Evolutionary conservation across 2,329 filamentous ascomycete species (phyloP).

Genomic region (Paecilomyces sp.): DNA sequence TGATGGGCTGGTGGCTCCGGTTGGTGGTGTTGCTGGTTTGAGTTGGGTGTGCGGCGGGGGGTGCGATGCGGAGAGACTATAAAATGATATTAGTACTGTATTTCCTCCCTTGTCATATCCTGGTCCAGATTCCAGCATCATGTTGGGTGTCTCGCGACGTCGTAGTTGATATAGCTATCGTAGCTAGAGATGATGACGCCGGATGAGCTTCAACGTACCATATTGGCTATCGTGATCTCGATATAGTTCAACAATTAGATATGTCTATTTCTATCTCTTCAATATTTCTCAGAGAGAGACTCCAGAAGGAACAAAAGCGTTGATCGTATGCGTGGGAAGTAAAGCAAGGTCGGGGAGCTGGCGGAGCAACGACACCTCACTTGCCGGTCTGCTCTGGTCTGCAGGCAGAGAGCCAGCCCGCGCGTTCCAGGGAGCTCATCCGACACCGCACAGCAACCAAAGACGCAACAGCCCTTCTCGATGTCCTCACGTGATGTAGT

Average conservation of each 20-base stretch:
- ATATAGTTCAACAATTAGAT: constrained; percentile 1
- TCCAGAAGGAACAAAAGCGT: background rate
- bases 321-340: background rate
- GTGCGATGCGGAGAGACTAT: constrained; percentile 85
- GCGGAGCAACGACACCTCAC: background rate
- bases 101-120: background rate
- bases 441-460: constrained; percentile 17
- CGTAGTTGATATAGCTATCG: background rate
- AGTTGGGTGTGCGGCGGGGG: constrained; percentile 58
- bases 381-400: constrained; percentile 4
- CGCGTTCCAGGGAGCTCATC: constrained; percentile 29
- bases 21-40: constrained; percentile 59
- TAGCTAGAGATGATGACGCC: constrained; percentile 5
- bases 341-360: background rate
- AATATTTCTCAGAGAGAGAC: background rate
- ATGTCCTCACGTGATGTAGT: constrained; percentile 18
- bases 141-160: background rate
- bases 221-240: constrained; percentile 11
- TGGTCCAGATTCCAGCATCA: background rate
- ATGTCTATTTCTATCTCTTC: background rate
- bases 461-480: constrained; percentile 10
- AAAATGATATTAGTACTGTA: constrained; percentile 2
- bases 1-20: constrained; percentile 48
- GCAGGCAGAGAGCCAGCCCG: constrained; percentile 9
- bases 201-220: constrained; percentile 19